These are phyloP conservation scores for Ogataea wickerhamii DNA, from an alignment of 805 yeast genomes.

Conservation along the genomic window DNA sequence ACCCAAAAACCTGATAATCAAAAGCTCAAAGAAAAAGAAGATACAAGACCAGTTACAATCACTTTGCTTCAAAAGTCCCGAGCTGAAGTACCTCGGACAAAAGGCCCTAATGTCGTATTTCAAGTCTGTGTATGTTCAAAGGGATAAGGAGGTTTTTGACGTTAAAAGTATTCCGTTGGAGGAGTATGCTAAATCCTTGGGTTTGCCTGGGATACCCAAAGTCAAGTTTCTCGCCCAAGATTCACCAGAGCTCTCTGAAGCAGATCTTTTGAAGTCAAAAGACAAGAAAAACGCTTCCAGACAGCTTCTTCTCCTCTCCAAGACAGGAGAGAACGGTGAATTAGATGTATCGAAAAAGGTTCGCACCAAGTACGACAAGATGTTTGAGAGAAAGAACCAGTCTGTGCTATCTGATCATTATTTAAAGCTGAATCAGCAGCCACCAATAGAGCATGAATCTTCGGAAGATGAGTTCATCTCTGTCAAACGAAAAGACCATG, in stretches of 20 bases:
- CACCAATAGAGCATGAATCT: conserved; percentile 36
- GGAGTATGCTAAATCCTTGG: conserved; percentile 80
- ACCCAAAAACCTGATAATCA: conserved; percentile 68
- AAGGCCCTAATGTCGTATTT: conserved; percentile 92
- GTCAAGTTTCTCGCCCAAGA: conserved; percentile 61
- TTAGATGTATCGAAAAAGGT: conserved; percentile 44
- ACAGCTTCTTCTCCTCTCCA: conserved; percentile 54
- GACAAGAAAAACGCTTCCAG: conserved; percentile 81
- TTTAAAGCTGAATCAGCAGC: conserved; percentile 53
- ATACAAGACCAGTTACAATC: conserved; percentile 85
- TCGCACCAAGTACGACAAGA: conserved; percentile 87
- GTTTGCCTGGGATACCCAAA: conserved; percentile 95
- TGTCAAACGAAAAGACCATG: conserved; percentile 77
- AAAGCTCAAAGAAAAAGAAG: conserved; percentile 66
- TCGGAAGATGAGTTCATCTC: conserved; percentile 75
- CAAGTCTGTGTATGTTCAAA: conserved; percentile 79
- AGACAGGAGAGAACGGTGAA: conserved; percentile 65
- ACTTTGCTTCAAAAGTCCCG: conserved; percentile 86
- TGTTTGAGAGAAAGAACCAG: conserved; percentile 95
- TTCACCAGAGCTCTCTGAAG: conserved; percentile 26
- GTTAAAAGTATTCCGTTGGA: conserved; percentile 75
- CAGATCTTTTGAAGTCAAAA: conserved; percentile 45
- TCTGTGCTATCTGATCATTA: conserved; percentile 88
- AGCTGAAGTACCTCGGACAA: conserved; percentile 89
- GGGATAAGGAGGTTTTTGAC: conserved; percentile 82